Conservation (phyloP, 352 stramenopile species). For the Pythium sukuiense region DNA sequence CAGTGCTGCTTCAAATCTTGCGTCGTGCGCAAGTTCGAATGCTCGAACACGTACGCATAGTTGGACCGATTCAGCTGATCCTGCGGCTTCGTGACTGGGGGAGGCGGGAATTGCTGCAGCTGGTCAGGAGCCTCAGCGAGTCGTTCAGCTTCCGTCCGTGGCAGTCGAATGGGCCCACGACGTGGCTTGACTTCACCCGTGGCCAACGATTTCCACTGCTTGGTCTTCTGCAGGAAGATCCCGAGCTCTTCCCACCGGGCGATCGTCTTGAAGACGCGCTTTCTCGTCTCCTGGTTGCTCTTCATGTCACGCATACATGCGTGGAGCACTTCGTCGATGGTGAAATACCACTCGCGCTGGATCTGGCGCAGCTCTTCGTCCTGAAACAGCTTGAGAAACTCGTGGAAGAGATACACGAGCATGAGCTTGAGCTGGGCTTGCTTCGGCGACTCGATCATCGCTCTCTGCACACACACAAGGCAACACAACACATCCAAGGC, state of each 20-base stretch:
- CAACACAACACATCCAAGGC: conserved; percentile 7
- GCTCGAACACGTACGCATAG: conserved; percentile 76
- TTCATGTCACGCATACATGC: conserved; percentile 69
- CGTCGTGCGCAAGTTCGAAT: conserved; percentile 50
- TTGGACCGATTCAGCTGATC: conserved; percentile 73
- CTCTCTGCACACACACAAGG: conserved; percentile 37
- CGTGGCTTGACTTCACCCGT: conserved; percentile 70
- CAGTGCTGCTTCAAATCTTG: conserved; percentile 81
- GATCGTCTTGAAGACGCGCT: conserved; percentile 82
- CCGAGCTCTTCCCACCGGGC: conserved; percentile 85
- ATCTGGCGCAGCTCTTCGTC: conserved; percentile 52
- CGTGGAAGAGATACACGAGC: conserved; percentile 86
- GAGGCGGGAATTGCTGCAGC: conserved; percentile 73
- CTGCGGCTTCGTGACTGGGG: conserved; percentile 33
- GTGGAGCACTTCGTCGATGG: conserved; percentile 75
- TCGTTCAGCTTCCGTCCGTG: conserved; percentile 63
- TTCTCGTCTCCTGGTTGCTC: conserved; percentile 62
- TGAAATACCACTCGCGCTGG: conserved; percentile 80
- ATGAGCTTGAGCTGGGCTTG: conserved; percentile 84
- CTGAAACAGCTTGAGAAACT: conserved; percentile 85
- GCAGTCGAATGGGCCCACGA: conserved; percentile 47
- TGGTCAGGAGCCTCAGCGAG: conserved; percentile 68
- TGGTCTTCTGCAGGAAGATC: conserved; percentile 75
- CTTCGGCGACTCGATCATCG: conserved; percentile 49
- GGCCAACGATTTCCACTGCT: conserved; percentile 73